A percentile compares a stretch with the other conserved stretches of the same genome.
Evolutionary conservation across 495 filamentous ascomycete species (phyloP).

Genomic region (Recurvomyces mirabilis): DNA sequence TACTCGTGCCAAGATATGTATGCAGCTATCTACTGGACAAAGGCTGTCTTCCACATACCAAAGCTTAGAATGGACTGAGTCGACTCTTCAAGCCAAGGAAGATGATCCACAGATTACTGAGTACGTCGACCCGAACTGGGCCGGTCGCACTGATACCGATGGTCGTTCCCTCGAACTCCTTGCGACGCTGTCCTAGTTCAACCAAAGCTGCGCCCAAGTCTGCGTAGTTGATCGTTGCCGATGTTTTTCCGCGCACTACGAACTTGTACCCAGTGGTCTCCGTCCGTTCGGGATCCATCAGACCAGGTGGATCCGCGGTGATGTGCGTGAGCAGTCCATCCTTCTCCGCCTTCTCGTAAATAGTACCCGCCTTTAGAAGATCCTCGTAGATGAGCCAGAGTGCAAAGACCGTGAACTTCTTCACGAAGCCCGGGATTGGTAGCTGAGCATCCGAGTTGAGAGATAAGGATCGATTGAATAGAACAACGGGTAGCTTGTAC

Average conservation of each 20-base stretch:
- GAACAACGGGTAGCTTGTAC: background rate
- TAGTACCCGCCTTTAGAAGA: background rate
- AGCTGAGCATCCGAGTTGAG: background rate
- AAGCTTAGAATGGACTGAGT: background rate
- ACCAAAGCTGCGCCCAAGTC: background rate
- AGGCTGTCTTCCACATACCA: no score
- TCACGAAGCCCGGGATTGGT: background rate
- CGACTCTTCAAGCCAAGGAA: background rate
- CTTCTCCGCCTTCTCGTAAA: background rate
- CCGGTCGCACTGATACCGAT: background rate
- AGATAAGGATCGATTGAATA: background rate
- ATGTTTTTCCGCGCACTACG: background rate
- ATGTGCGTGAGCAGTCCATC: background rate
- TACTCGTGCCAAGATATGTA: no score
- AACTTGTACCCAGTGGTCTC: constrained; percentile 1
- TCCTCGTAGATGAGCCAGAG: background rate
- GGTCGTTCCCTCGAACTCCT: background rate
- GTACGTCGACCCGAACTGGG: background rate
- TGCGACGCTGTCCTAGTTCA: background rate
- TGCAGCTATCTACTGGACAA: no score
- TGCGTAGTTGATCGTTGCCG: background rate
- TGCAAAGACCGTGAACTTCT: background rate
- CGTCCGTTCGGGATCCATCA: background rate
- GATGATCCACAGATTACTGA: background rate
- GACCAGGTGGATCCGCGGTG: background rate